Base-by-base conservation (phyloP, 352 stramenopile species). In the Globisporangium cylindrosporum region DNA sequence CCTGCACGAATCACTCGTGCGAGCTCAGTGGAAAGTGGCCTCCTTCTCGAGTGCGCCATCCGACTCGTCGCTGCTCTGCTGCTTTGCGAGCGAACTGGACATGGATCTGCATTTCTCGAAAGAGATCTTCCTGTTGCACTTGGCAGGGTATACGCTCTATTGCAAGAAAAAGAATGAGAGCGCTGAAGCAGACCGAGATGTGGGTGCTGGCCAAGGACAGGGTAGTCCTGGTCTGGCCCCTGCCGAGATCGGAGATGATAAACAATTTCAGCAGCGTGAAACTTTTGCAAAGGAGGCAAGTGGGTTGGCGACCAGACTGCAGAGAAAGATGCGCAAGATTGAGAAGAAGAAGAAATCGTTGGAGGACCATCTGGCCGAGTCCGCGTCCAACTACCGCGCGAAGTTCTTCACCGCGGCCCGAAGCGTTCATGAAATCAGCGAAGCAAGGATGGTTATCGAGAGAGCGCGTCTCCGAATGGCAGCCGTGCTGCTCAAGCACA, bases 281-380 rank as follows among this genome's bases (percentile, higher is more conserved):
- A 1, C 22, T 8, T 48, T 82, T 24, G 46, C 68, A 2, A 68
- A 73, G 3, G 67, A 84, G 8, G 43, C 59, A 1, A 69, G 69
- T 2, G 34, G 59, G 1, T 18, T 84, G 10, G 56, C 75, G 2
- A 70, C 68, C 15, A 74, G 76, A 57, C 38, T 76, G 0, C 80
- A 89, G 55, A 73, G 84, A 8, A 89, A 90, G 64, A 64, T 82
- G 25, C 80, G 81, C 29, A 85, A 80, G 65, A 61, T 75, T 12
- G 80, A 80, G 24, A 92, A 92, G 66, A 89, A 90, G 57, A 54
- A 73, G 12, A 80, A 69, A 22, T 9, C 48, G 0, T 24, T 77
- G 0, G 70, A 82, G 56, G 69, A 85, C 0, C 66, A 76, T 20
- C 61, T 92, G 0, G 64, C 75, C 12, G 43, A 61, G 8, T 71